These are phyloP conservation scores for Schizopora paradoxa DNA, from an alignment of 1,284 basidiomycete species.

Conservation along the genomic window DNA sequence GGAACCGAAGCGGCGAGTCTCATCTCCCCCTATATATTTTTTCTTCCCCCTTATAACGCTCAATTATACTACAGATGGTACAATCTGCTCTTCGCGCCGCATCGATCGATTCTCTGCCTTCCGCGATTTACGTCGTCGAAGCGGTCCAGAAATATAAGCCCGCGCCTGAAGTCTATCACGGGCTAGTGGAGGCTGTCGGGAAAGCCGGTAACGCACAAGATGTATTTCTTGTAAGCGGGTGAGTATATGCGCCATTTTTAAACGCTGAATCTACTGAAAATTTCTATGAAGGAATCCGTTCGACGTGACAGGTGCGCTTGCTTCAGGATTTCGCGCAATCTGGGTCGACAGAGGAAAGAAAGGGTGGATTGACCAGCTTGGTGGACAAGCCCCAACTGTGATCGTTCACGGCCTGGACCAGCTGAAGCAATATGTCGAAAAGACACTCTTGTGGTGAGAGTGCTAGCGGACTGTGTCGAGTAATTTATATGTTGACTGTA, in stretches of 20 bases:
- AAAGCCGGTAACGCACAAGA: constrained; percentile 17
- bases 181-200: constrained; percentile 22
- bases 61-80: constrained; percentile 25
- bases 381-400: too few relatives aligned
- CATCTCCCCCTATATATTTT: not conserved
- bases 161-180: constrained; percentile 24
- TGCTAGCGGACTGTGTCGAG: too few relatives aligned
- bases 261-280: not conserved
- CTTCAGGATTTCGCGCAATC: constrained; percentile 26
- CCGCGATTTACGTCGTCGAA: constrained; percentile 23
- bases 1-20: constrained; percentile 20
- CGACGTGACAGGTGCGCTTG: constrained; percentile 30
- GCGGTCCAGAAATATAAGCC: constrained; percentile 27
- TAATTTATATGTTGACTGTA: too few relatives aligned
- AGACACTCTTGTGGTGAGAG: too few relatives aligned
- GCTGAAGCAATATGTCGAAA: too few relatives aligned
- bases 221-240: constrained; percentile 33
- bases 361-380: constrained; percentile 31
- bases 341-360: constrained; percentile 28
- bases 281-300: constrained; percentile 28
- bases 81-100: constrained; percentile 22
- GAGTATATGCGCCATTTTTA: constrained; percentile 11
- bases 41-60: not conserved
- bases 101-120: constrained; percentile 12
- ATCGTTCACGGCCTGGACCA: too few relatives aligned